Conservation (phyloP, 257 asterid species). For the Solanum medicagineum region DNA sequence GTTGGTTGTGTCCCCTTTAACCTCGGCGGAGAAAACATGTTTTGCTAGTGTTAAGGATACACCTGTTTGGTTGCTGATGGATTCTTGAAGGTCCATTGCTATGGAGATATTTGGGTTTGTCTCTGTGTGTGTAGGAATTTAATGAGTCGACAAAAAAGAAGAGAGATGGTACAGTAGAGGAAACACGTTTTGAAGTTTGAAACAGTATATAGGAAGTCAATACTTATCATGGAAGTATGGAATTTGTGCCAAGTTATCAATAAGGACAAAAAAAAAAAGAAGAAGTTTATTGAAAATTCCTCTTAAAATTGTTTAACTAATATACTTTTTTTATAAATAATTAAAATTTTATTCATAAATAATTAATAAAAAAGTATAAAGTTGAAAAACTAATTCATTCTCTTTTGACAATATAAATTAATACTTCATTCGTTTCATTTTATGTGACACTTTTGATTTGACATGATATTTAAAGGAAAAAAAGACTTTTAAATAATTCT, state of each 20-base stretch:
- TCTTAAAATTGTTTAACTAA: too few relatives aligned
- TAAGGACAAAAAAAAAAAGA: not conserved
- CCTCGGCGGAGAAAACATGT: conserved; percentile 8
- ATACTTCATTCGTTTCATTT: too few relatives aligned
- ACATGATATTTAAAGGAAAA: fast-evolving
- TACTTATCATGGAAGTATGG: not conserved
- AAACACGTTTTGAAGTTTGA: not conserved
- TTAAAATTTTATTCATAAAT: too few relatives aligned
- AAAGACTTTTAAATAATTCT: too few relatives aligned
- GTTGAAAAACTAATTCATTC: too few relatives aligned
- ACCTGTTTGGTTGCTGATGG: conserved; percentile 17
- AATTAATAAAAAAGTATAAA: too few relatives aligned
- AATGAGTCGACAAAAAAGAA: not conserved
- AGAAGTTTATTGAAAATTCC: not conserved
- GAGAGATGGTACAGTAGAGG: not conserved
- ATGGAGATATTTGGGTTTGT: not conserved
- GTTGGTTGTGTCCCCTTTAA: conserved; percentile 9
- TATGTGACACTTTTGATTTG: too few relatives aligned
- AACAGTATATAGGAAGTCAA: not conserved
- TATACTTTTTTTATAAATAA: too few relatives aligned
- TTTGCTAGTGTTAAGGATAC: conserved; percentile 11
- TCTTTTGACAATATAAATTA: too few relatives aligned
- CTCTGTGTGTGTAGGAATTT: not conserved
- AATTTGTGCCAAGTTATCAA: not conserved
- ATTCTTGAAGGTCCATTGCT: conserved; percentile 21